A percentile compares a stretch with the other conserved stretches of the same genome.
Evolutionary conservation across 208 protist species (phyloP).

Genomic region (Acanthamoeba triangularis): DNA sequence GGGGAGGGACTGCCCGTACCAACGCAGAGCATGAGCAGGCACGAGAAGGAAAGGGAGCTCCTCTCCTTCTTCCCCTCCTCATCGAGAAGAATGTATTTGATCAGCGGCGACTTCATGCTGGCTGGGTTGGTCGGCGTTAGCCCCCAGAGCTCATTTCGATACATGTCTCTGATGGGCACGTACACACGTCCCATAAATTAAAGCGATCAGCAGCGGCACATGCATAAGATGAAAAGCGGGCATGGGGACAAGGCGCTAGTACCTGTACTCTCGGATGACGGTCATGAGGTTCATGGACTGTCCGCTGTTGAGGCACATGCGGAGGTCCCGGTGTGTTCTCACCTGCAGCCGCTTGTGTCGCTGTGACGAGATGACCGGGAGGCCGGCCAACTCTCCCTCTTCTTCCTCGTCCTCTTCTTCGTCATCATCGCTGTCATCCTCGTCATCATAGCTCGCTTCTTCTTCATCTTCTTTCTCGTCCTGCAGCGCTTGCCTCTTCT

Average conservation of each 20-base stretch:
- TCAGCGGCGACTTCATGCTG: conserved; percentile 18
- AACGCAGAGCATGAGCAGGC: not conserved
- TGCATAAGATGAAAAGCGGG: not conserved
- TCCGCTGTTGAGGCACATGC: not conserved
- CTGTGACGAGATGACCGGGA: not conserved
- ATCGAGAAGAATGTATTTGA: not conserved
- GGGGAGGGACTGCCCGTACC: not conserved
- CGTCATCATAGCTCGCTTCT: not conserved
- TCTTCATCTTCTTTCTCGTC: not conserved
- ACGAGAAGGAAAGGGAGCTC: not conserved
- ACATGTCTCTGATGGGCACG: not conserved
- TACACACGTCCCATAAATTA: not conserved
- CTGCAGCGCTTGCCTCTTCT: not conserved
- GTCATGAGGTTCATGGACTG: not conserved
- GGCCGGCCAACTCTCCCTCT: no score
- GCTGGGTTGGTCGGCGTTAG: not conserved
- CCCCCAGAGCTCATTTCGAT: not conserved
- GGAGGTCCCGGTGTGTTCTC: not conserved
- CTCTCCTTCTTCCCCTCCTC: not conserved
- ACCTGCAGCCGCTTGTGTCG: not conserved
- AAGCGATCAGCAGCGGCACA: not conserved
- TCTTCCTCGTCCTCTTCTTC: no score
- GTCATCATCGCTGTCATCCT: not conserved
- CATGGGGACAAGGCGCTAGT: not conserved
- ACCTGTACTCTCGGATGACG: not conserved